Conservation (phyloP, 2,329 filamentous ascomycete species). For the Phaeomoniella chlamydospora region DNA sequence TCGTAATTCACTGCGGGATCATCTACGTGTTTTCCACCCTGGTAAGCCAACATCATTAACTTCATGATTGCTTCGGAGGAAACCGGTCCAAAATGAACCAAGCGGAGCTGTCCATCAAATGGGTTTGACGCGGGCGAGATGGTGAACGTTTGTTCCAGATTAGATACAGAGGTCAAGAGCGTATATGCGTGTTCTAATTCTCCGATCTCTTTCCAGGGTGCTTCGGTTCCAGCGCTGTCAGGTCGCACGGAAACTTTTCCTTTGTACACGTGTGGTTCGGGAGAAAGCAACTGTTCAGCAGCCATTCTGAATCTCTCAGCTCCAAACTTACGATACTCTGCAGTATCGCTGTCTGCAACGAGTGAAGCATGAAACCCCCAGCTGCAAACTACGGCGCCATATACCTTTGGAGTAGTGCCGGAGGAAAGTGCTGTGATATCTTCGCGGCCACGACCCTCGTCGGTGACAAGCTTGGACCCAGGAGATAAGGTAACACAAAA, state of each 20-base stretch:
- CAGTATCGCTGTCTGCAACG: slow-evolving; percentile 81
- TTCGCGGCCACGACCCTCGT: slow-evolving; percentile 29
- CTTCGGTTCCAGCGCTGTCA: slow-evolving; percentile 1
- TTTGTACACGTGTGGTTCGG: slow-evolving; percentile 40
- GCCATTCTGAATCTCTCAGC: slow-evolving; percentile 72
- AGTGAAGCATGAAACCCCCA: slow-evolving; percentile 83
- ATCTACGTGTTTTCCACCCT: slow-evolving; percentile 39
- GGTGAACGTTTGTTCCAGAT: slow-evolving; percentile 66
- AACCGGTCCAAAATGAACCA: slow-evolving; percentile 62
- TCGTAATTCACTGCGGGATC: slow-evolving; percentile 54
- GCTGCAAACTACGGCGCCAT: slow-evolving; percentile 73
- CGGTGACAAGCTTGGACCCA: slow-evolving; percentile 31
- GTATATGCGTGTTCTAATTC: slow-evolving; percentile 54
- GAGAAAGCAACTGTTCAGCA: slow-evolving; percentile 58
- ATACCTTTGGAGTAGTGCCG: slow-evolving; percentile 17
- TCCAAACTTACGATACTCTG: slow-evolving; percentile 64
- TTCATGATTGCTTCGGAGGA: slow-evolving; percentile 55
- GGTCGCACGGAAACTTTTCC: slow-evolving; percentile 34
- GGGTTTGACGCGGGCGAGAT: slow-evolving; percentile 63
- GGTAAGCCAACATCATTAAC: slow-evolving; percentile 54
- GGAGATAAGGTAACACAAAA: slow-evolving; percentile 49
- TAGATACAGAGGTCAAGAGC: slow-evolving; percentile 61
- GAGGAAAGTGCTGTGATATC: slow-evolving; percentile 8
- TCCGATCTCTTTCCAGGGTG: neutral
- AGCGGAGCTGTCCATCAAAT: slow-evolving; percentile 53